Evolutionary conservation across 495 filamentous ascomycete species (phyloP), one percentile per base, ranked within the genome.

Genomic region (Penicillium coprophilum): DNA sequence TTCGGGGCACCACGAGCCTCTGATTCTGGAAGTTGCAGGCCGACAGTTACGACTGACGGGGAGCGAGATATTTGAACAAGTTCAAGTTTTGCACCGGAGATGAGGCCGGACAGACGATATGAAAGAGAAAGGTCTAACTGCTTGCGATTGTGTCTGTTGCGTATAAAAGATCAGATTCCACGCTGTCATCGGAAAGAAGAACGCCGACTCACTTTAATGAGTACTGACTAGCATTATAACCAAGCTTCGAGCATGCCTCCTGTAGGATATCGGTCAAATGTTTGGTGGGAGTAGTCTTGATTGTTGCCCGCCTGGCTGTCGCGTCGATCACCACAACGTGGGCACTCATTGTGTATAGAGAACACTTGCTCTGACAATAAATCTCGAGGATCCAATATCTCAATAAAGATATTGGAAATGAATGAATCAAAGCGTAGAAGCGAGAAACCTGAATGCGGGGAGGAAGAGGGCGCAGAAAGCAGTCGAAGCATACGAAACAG

Each of bases 241-340:
- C 84, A 57, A 92, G 79, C 71, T 92, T 96, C 54, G 73, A 73
- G 65, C 93, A 97, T 40, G 92, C 92, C 69, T 97, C 90, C 51
- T 88, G 80, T 23, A 95, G 74, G 2, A 98, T 78, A 69, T 97
- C 92, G 27, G 86, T 86, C 52, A 98, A 72, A 55, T 87, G 83
- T 57, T 84, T 96, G 27, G 79, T 80, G 6, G 95, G 91, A 0
- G 80, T 86, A 31, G 92, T 91, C 70, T 94, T 95, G 68, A 98
- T 76, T n/a, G 81, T 87, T 34, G 82, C 80, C 61, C 87, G 81
- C 57, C 85, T 82, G 57, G 88, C 82, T 56, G 87, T 83, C 34
- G 86, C 80, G 66, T 93, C 88, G 44, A 96, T 81, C 36, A 98
- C 89, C 58, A 93, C 86, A 55, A 98, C 89, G 69, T 94, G 89